Percentiles rank a stretch among this genome's conserved stretches.
These are phyloP conservation scores for Mucuna pruriens DNA, from an alignment of 306 rosid species.

Conservation along the genomic window DNA sequence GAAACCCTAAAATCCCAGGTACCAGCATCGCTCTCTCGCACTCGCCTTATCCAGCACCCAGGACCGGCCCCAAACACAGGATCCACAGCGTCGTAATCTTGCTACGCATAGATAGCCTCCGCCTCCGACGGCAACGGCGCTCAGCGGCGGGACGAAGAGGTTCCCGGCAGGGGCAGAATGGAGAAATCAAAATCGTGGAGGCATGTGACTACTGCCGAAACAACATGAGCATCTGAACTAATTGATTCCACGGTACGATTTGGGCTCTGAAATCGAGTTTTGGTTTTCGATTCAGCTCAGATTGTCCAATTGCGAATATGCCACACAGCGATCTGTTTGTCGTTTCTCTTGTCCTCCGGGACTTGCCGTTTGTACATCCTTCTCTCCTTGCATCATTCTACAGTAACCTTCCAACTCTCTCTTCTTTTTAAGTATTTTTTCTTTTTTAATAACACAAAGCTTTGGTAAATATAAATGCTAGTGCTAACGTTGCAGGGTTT, in stretches of 20 bases:
- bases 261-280: conserved; percentile 30
- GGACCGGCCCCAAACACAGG: conserved; percentile 55
- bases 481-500: background rate
- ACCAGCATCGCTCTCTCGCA: conserved; percentile 39
- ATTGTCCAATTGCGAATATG: conserved; percentile 32
- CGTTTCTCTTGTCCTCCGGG: conserved; percentile 38
- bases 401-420: conserved; percentile 21
- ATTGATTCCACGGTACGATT: background rate
- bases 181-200: conserved; percentile 18
- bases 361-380: conserved; percentile 38
- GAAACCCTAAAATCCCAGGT: conserved; percentile 67
- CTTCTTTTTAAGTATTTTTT: background rate
- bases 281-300: background rate
- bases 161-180: conserved; percentile 30
- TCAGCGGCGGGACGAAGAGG: background rate
- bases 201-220: background rate
- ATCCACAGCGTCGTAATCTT: conserved; percentile 47
- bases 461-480: too few species aligned
- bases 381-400: conserved; percentile 33
- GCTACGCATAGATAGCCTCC: conserved; percentile 47
- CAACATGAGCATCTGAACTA: background rate
- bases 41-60: conserved; percentile 49
- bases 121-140: background rate
- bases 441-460: too few species aligned
- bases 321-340: conserved; percentile 44